Evolutionary conservation across 2,329 filamentous ascomycete genomes (phyloP).

Genomic region (Stachybotrys elegans): DNA sequence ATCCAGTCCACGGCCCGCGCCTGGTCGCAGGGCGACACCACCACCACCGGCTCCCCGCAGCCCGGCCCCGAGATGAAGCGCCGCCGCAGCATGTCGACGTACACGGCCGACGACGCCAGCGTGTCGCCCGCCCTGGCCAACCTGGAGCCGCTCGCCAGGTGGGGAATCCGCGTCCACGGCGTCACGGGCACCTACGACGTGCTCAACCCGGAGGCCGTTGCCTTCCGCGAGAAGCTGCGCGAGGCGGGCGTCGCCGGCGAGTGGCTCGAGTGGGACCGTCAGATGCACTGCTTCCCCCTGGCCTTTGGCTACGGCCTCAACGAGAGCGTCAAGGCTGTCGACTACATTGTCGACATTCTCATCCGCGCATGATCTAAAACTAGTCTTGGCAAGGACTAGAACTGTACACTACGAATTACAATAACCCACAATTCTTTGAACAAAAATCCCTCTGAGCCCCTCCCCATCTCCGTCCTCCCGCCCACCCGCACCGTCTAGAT

Average conservation of each 20-base stretch:
- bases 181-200: conserved; percentile 49
- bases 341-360: conserved; percentile 14
- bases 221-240: conserved; percentile 40
- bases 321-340: conserved; percentile 31
- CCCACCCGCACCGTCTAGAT: too few species aligned
- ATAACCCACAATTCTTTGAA: too few species aligned
- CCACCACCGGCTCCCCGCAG: neutral
- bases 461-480: too few species aligned
- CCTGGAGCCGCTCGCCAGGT: conserved; percentile 19
- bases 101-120: conserved; percentile 28
- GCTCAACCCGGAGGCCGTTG: conserved; percentile 44
- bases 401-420: too few species aligned
- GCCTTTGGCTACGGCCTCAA: conserved; percentile 40
- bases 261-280: conserved; percentile 54
- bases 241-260: conserved; percentile 39
- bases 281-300: conserved; percentile 57
- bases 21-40: conserved; percentile 15
- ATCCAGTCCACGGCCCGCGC: conserved; percentile 17
- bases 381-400: too few species aligned
- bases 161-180: conserved; percentile 43
- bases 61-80: conserved; percentile 4
- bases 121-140: conserved; percentile 45
- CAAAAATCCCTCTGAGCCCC: too few species aligned
- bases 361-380: neutral
- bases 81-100: neutral